These are phyloP conservation scores for Poa pratensis DNA, from an alignment of 176 grass and related monocot species.

Conservation along the genomic window DNA sequence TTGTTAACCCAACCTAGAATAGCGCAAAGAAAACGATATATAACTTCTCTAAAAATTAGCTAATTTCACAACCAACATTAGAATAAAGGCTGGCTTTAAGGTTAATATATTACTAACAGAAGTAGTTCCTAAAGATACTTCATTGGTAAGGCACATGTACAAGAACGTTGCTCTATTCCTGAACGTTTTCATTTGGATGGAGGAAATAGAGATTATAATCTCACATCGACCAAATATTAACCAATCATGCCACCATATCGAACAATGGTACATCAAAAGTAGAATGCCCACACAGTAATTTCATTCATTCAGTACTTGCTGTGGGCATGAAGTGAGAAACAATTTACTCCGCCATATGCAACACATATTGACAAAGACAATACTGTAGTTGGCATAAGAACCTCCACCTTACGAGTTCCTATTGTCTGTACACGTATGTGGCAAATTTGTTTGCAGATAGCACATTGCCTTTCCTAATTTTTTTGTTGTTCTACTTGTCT, in stretches of 20 bases:
- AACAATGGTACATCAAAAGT: not conserved
- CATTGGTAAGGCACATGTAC: not conserved
- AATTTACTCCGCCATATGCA: not conserved
- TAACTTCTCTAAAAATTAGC: not conserved
- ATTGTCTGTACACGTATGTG: not conserved
- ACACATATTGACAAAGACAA: not conserved
- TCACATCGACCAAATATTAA: not conserved
- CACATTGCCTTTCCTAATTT: not conserved
- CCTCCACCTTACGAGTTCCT: not conserved
- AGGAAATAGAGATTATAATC: slow-evolving; percentile 4
- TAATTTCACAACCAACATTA: not conserved
- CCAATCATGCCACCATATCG: not conserved
- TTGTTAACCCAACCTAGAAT: not conserved
- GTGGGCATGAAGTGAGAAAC: not conserved
- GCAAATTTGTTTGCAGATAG: not conserved
- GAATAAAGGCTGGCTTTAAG: not conserved
- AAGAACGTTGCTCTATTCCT: not conserved
- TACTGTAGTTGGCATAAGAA: not conserved
- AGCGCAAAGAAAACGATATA: not conserved
- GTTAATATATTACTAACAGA: not conserved
- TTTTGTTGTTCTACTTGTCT: not conserved
- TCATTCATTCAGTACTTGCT: not conserved
- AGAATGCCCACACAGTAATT: not conserved
- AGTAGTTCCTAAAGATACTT: not conserved
- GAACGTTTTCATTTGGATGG: not conserved